These are phyloP conservation scores for Cystofilobasidium capitatum DNA, from an alignment of 768 basidiomycete species.

Conservation along the genomic window DNA sequence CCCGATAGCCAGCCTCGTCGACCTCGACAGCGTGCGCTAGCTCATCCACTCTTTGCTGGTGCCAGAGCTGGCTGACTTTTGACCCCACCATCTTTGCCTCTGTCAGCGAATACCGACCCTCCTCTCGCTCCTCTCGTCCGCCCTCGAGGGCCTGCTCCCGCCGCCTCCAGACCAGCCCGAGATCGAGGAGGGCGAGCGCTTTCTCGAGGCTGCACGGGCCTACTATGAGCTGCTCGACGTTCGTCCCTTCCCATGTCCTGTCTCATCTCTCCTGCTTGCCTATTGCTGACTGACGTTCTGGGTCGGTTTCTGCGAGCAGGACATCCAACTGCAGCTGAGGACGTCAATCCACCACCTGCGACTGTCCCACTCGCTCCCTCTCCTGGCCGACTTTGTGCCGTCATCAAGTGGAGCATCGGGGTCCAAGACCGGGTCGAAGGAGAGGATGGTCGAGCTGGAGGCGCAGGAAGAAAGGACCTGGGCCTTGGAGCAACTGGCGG, in stretches of 20 bases:
- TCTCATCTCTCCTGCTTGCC: neutral
- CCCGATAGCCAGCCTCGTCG: no score
- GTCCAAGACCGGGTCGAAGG: neutral
- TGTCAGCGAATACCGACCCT: no score
- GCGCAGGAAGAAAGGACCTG: neutral
- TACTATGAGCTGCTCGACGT: slow-evolving; percentile 23
- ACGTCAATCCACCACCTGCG: slow-evolving; percentile 22
- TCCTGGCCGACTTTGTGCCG: slow-evolving; percentile 8
- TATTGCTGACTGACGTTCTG: neutral
- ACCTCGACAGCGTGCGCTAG: no score
- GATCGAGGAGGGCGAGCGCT: slow-evolving; percentile 21
- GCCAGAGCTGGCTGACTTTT: no score
- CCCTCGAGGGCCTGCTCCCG: slow-evolving; percentile 10
- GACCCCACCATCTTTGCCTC: no score
- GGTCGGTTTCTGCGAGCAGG: neutral
- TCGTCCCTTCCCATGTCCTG: neutral
- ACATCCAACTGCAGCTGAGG: slow-evolving; percentile 20
- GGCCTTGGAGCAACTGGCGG: neutral
- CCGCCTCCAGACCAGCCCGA: neutral
- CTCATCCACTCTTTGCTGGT: no score
- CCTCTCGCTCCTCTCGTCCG: no score
- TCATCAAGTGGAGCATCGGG: slow-evolving; percentile 15
- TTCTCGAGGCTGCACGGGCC: slow-evolving; percentile 3
- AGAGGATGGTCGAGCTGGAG: neutral
- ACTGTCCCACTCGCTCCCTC: slow-evolving; percentile 12